A percentile compares a stretch with the other conserved stretches of the same genome.
Evolutionary conservation across 768 basidiomycete species (phyloP).

Genomic region (Dioszegia crocea): DNA sequence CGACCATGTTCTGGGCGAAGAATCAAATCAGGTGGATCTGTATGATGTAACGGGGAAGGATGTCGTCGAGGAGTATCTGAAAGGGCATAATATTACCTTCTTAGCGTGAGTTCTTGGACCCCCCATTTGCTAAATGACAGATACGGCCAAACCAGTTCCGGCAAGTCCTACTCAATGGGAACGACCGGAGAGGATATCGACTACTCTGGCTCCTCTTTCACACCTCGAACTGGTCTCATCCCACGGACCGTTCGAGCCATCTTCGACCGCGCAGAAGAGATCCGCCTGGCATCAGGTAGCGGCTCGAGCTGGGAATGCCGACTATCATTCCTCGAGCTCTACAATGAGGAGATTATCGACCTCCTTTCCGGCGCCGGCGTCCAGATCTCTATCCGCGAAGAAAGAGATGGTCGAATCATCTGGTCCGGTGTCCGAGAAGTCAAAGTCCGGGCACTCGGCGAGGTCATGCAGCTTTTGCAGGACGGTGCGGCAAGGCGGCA

Average conservation of each 20-base stretch:
- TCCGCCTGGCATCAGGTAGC: conserved; percentile 64
- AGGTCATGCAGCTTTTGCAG: conserved; percentile 93
- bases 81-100: conserved; percentile 96
- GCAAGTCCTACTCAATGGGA: conserved; percentile 98
- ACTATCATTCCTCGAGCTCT: conserved; percentile 90
- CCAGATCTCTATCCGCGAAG: conserved; percentile 92
- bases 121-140: conserved; percentile 13
- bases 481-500: conserved; percentile 85
- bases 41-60: conserved; percentile 73
- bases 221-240: conserved; percentile 74
- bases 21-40: conserved; percentile 75
- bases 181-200: conserved; percentile 85
- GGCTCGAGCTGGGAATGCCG: conserved; percentile 61
- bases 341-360: conserved; percentile 98
- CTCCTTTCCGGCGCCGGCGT: conserved; percentile 73
- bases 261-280: conserved; percentile 70
- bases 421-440: conserved; percentile 95
- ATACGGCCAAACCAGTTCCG: conserved; percentile 90
- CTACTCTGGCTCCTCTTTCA: conserved; percentile 43
- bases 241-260: conserved; percentile 87
- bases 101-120: conserved; percentile 60
- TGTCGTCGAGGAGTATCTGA: conserved; percentile 55
- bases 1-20: conserved; percentile 88
- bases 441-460: conserved; percentile 70
- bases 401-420: conserved; percentile 92